phyloP scores from a whole-genome alignment of 148 eudicot genomes.

The Rhododendron griersonianum region DNA sequence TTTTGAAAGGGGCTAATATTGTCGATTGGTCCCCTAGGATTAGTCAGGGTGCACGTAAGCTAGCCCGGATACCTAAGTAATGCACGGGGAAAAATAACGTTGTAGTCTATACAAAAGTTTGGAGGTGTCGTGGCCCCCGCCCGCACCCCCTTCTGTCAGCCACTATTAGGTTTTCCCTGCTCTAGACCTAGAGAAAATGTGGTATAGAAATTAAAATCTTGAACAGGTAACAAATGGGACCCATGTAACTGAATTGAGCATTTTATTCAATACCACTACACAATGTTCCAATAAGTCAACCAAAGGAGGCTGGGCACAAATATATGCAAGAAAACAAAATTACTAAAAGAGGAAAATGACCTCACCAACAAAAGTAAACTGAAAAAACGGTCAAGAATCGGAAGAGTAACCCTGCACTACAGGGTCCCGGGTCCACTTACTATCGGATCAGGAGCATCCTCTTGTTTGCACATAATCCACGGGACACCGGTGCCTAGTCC shows the following conservation, averaged over 20 bases:
- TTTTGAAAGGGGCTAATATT: no score
- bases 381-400: not conserved
- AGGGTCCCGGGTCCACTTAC: constrained; percentile 28
- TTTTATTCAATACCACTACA: not conserved
- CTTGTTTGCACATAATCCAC: constrained; percentile 94
- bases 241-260: not conserved
- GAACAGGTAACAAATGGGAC: not conserved
- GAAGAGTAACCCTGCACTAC: not conserved
- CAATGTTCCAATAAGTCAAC: not conserved
- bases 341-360: not conserved
- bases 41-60: no score
- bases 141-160: not conserved
- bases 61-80: no score
- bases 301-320: not conserved
- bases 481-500: constrained; percentile 70
- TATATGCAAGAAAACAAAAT: not conserved
- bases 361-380: not conserved
- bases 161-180: not conserved
- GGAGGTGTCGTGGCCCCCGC: not conserved
- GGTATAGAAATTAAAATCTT: not conserved
- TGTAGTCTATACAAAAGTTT: not conserved
- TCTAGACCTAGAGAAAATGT: not conserved
- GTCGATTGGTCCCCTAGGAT: no score
- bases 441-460: constrained; percentile 66
- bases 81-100: not conserved